Base-by-base conservation (phyloP, 257 asterid species). In the Plantago elongata region DNA sequence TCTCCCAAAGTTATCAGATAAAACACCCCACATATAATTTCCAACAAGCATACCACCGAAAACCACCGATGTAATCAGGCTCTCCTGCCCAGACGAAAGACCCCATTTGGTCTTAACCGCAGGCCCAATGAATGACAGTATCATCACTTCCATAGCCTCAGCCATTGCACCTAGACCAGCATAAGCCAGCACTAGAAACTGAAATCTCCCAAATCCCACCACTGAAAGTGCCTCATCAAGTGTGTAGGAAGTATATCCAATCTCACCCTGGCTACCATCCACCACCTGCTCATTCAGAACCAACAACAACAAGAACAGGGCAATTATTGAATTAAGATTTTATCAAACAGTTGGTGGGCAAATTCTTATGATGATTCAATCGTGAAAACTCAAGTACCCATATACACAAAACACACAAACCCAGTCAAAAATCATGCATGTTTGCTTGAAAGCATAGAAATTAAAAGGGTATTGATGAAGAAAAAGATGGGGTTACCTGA, bases 41-140 rank as follows among this genome's bases (percentile, higher is more conserved):
- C 96, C 96, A 50, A 89, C 18, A 9, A 89, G 85, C 96, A 89
- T 86, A 15, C 96, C 96, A 44, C 78, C 90, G 72, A 89, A 89
- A 7, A 89, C 95, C 56, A 81, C 80, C 2, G 89, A 77, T 22
- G 96, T 82, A 43, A 86, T 75, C 51, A 83, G 71, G 70, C 85
- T 79, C 66, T 89, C 93, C 68, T 86, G 74, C 5, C 70, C 69
- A 9, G 93, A 63, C 13, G 96, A 82, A 74, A 89, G 85, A 4
- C 77, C 86, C 96, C 96, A 89, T 44, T 78, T 71, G 9, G 69
- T 60, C 76, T 66, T 77, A n/a, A 89, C 84, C 34, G 83, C 79
- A 30, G 90, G 84, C 16, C 96, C 96, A 10, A 89, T 77, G 64
- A 86, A 86, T 6, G 95, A 86, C 14, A 89, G 78, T 49, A 89